Evolutionary conservation across 805 yeast genomes (phyloP), one percentile per base, ranked within the genome.

Genomic region (Peterozyma xylosa): DNA sequence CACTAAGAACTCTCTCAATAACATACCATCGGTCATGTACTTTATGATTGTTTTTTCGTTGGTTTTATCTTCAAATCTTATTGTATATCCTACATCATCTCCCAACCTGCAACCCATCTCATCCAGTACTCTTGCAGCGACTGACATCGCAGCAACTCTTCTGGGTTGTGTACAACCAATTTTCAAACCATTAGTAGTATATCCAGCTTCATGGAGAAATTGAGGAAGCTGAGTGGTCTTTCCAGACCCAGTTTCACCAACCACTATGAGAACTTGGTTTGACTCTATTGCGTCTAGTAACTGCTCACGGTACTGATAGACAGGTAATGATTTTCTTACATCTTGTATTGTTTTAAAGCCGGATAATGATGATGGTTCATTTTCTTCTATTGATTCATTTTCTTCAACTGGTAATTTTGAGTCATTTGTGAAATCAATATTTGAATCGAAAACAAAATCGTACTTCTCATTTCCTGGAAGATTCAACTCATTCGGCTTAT

Each of bases 181-280:
- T 48, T 67, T 78, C 49, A 70, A 67, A 0, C 76, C 75, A 33
- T 63, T 59, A 33, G 68, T 54, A 1, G 89, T 73, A 53, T 80
- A 88, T 0, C 96, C 96, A 17, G 84, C 90, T 53, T 89, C 96
- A 46, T 78, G 76, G 11, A 90, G 64, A 55, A 81, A 90, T 55
- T 90, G 97, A 0, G 97, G 96, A 9, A 90, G 59, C 59, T 90
- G 97, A 0, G 97, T 90, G 0, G 97, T 90, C 56, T 90, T 90
- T 55, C 97, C 97, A 0, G 96, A 89, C 38, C 97, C 99, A 0
- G 99, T 91, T 58, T 91, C 97, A 48, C 98, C 98, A 45, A 89
- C 85, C 9, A 91, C 76, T 5, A 91, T 74, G n/a, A 81, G 65
- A 0, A 90, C 88, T 56, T 86, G 96, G 52, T 83, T 72, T 27